Base-by-base conservation (phyloP, 2,329 filamentous ascomycete species). In the Pseudocercospora eumusae region DNA sequence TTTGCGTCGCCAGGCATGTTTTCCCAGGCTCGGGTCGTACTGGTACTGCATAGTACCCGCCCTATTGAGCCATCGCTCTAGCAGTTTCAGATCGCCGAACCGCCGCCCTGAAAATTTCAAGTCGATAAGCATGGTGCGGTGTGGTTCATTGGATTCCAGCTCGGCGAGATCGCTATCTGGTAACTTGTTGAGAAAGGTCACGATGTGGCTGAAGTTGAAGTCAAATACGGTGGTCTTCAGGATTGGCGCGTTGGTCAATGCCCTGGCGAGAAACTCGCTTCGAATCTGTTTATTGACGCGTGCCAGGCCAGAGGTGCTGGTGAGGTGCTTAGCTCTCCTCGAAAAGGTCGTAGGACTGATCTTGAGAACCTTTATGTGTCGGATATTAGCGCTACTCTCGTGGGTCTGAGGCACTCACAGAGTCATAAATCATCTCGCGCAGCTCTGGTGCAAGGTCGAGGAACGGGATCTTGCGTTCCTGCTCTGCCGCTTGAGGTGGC, bases 201-300 rank as follows among this genome's bases (percentile, higher is more conserved):
- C 40, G 52, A 64, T 25, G 31, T 64, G 62, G 40, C 59, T 25
- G 49, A 66, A 66, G 40, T 56, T 23, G 58, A 63, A 61, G 52
- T 59, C 44, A 25, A 5, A 3, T 2, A 55, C 47, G 2, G 45
- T 20, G 10, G 49, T 44, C 15, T 44, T 40, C 33, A 65, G 53
- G 28, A 52, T 23, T 33, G 57, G 57, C 5, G 57, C 47, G 8
- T 27, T 28, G 2, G 31, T 18, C 3, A 53, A 20, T 5, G 49
- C 20, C 4, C 13, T 53, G 47, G 47, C 45, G 45, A 36, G 57
- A 18, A 52, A 49, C 11, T 61, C 47, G 23, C 27, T 15, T 15
- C 52, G 59, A 10, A 61, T 31, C 31, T 57, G 31, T 31, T 57
- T 57, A 33, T 61, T 61, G 44, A 61, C 44, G 11, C 28, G 49